phyloP scores from a whole-genome alignment of 2,329 filamentous ascomycete species.

The Sodiomyces alkalinus region DNA sequence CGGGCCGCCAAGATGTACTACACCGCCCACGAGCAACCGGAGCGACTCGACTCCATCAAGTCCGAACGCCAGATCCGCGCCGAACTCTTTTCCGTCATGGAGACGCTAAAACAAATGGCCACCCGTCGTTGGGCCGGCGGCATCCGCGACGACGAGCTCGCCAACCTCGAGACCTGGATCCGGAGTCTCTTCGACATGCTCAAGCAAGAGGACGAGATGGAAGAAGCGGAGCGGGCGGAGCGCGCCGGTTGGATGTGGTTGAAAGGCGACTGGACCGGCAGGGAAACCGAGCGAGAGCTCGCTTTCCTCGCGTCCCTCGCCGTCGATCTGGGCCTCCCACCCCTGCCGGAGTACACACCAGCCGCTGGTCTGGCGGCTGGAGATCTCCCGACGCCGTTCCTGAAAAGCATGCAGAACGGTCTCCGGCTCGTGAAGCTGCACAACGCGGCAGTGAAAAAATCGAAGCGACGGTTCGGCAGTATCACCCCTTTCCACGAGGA shows the following conservation, averaged over 20 bases:
- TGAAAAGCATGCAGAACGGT: slow-evolving; percentile 61
- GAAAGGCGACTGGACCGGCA: slow-evolving; percentile 57
- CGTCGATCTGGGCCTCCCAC: slow-evolving; percentile 33
- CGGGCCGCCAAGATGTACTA: slow-evolving; percentile 93
- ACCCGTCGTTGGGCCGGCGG: slow-evolving; percentile 74
- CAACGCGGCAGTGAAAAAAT: slow-evolving; percentile 76
- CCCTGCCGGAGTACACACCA: slow-evolving; percentile 54
- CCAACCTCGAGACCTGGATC: slow-evolving; percentile 68
- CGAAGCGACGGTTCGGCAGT: slow-evolving; percentile 71
- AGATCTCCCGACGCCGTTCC: slow-evolving; percentile 55
- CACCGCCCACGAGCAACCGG: slow-evolving; percentile 76
- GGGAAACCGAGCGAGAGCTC: slow-evolving; percentile 64
- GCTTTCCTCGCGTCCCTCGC: slow-evolving; percentile 70
- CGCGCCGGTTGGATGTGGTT: slow-evolving; percentile 70
- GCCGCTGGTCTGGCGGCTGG: slow-evolving; percentile 17
- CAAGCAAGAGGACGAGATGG: slow-evolving; percentile 59
- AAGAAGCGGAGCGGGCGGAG: slow-evolving; percentile 55
- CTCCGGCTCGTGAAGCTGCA: slow-evolving; percentile 73
- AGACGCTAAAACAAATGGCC: slow-evolving; percentile 84
- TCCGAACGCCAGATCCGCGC: slow-evolving; percentile 72
- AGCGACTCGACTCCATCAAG: slow-evolving; percentile 73
- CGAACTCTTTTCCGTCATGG: slow-evolving; percentile 74
- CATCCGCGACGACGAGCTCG: slow-evolving; percentile 61
- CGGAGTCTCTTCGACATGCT: slow-evolving; percentile 63
- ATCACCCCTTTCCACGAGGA: slow-evolving; percentile 87